These are phyloP conservation scores for Thuja plicata DNA, from an alignment of 83 land plant genomes.

Conservation along the genomic window DNA sequence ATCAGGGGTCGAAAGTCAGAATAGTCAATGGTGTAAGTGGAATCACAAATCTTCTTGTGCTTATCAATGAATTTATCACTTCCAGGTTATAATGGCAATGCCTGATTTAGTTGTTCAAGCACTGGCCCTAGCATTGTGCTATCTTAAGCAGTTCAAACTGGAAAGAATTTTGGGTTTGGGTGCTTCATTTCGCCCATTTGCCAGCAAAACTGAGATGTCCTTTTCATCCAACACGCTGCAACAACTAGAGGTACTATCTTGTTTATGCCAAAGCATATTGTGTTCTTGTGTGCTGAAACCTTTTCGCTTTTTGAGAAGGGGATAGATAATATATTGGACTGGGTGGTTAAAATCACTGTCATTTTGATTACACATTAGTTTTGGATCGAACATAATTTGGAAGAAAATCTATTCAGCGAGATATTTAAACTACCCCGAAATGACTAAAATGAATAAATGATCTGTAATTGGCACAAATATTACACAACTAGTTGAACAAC, in stretches of 20 bases:
- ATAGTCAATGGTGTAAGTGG: not conserved
- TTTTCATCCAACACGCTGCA: constrained; percentile 88
- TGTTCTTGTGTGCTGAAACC: not conserved
- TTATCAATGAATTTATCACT: constrained; percentile 1
- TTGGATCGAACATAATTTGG: not conserved
- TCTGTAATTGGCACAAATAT: too few relatives aligned
- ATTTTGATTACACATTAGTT: not conserved
- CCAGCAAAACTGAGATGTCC: constrained; percentile 73
- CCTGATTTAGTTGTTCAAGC: constrained; percentile 87
- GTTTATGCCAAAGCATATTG: not conserved
- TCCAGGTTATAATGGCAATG: constrained; percentile 83
- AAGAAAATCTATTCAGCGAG: not conserved
- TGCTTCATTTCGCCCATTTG: constrained; percentile 76
- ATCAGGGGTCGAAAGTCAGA: not conserved
- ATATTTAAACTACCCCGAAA: not conserved
- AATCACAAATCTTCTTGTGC: not conserved
- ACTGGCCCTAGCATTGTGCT: constrained; percentile 69
- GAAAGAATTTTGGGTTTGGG: constrained; percentile 71
- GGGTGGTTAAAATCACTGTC: not conserved
- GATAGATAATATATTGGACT: not conserved
- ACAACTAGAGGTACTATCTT: constrained; percentile 80
- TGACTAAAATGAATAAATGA: too few relatives aligned
- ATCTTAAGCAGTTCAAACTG: constrained; percentile 85
- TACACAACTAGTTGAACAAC: too few relatives aligned
- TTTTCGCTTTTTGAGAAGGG: not conserved